A percentile compares a stretch with the other conserved stretches of the same genome.
phyloP scores from a whole-genome alignment of 2,329 filamentous ascomycete genomes.

The Cytospora leucostoma region DNA sequence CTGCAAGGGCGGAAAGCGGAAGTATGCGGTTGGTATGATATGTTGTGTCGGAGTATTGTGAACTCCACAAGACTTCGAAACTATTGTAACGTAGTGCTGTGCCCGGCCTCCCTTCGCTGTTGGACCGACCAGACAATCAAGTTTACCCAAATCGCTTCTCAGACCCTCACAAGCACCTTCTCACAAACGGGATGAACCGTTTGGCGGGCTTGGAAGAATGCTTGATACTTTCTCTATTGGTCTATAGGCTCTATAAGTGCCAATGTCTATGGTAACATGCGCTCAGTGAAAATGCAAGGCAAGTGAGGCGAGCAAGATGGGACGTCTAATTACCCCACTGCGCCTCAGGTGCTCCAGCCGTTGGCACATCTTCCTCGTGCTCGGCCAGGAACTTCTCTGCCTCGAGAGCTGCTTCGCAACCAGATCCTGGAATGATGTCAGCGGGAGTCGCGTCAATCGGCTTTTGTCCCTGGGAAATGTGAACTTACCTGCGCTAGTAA shows the following conservation, averaged over 20 bases:
- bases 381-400: conserved; percentile 92
- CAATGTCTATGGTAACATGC: conserved; percentile 12
- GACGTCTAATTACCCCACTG: conserved; percentile 32
- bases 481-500: conserved; percentile 87
- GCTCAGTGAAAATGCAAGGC: background rate
- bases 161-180: background rate
- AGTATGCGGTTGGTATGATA: too few relatives aligned
- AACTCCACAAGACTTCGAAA: too few relatives aligned
- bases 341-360: conserved; percentile 30
- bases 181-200: conserved; percentile 3
- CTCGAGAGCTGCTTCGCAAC: conserved; percentile 93
- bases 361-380: conserved; percentile 40
- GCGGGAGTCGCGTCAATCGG: conserved; percentile 12
- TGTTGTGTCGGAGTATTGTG: too few relatives aligned
- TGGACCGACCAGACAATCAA: background rate
- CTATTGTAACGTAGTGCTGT: too few relatives aligned
- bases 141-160: background rate
- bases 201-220: background rate
- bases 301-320: background rate
- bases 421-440: conserved; percentile 64
- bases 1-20: too few relatives aligned
- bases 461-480: background rate
- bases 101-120: background rate
- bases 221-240: conserved; percentile 9
- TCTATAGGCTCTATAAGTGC: conserved; percentile 18